phyloP scores from a whole-genome alignment of 495 filamentous ascomycete species.

The Hyphodiscus hymeniophilus region DNA sequence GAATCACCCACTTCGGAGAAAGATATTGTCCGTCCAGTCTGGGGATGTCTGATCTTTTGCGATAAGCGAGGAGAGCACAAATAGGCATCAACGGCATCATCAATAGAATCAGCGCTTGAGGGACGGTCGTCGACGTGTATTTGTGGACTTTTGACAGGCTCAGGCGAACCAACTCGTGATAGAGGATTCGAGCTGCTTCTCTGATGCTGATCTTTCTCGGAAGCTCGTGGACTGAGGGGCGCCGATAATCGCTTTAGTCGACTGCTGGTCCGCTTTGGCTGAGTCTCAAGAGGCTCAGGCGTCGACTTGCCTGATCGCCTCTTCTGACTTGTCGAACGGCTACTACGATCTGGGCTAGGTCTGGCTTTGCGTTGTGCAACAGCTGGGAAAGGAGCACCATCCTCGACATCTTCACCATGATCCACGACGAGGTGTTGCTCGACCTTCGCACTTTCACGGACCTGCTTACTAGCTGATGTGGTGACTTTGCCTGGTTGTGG shows the following conservation, averaged over 20 bases:
- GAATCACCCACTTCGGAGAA: slow-evolving; percentile 97
- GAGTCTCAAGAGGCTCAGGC: slow-evolving; percentile 29
- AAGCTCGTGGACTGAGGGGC: slow-evolving; percentile 30
- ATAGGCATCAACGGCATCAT: slow-evolving; percentile 80
- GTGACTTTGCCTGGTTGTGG: slow-evolving; percentile 19
- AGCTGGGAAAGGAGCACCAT: slow-evolving; percentile 62
- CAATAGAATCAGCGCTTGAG: slow-evolving; percentile 75
- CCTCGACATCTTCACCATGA: slow-evolving; percentile 38
- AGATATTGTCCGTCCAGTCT: slow-evolving; percentile 78
- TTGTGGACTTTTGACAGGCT: slow-evolving; percentile 18
- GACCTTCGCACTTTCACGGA: slow-evolving; percentile 10
- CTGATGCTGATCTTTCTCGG: slow-evolving; percentile 24
- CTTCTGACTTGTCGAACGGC: slow-evolving; percentile 23
- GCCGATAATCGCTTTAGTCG: slow-evolving; percentile 39
- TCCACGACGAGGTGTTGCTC: slow-evolving; percentile 4
- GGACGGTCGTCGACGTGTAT: slow-evolving; percentile 49
- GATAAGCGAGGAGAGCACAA: slow-evolving; percentile 74
- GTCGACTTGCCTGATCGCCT: slow-evolving; percentile 32
- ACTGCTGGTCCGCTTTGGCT: slow-evolving; percentile 36
- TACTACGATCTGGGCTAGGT: slow-evolving; percentile 32
- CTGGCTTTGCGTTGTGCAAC: slow-evolving; percentile 49
- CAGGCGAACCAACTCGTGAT: slow-evolving; percentile 20
- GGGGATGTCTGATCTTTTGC: slow-evolving; percentile 77
- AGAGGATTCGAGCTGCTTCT: slow-evolving; percentile 25
- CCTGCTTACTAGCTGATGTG: slow-evolving; percentile 11